Percentiles rank a stretch among this genome's conserved stretches.
Conservation (phyloP, 805 yeast species). For the Saturnispora sanitii region DNA sequence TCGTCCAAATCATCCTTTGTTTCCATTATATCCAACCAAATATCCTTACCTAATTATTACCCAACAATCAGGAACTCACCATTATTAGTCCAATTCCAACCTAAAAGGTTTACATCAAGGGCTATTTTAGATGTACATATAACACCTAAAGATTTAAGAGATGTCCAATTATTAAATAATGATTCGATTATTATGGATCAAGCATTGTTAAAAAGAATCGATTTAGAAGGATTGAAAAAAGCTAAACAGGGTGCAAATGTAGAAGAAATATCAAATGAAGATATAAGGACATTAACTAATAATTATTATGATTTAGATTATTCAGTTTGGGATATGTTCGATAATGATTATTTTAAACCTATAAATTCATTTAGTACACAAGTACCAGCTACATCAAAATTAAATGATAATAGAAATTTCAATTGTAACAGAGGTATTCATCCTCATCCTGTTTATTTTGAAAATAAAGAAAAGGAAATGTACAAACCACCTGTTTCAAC, state of each 20-base stretch:
- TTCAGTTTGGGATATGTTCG: conserved; percentile 14
- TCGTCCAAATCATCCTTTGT: conserved; percentile 26
- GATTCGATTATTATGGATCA: conserved; percentile 1
- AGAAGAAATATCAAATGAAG: not conserved
- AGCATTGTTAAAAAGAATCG: conserved; percentile 7
- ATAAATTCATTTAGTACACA: conserved; percentile 12
- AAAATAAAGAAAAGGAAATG: conserved; percentile 5
- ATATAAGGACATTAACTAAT: conserved; percentile 13
- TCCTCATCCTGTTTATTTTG: conserved; percentile 4
- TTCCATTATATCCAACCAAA: conserved; percentile 23
- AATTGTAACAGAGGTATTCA: conserved; percentile 1
- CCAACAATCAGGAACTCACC: conserved; percentile 61
- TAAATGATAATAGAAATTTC: not conserved
- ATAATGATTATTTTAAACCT: conserved; percentile 11
- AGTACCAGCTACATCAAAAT: conserved; percentile 8
- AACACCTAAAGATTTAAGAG: conserved; percentile 30
- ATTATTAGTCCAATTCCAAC: conserved; percentile 43
- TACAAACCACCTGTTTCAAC: conserved; percentile 43
- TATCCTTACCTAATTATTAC: conserved; percentile 53
- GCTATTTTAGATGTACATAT: conserved; percentile 40
- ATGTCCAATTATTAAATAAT: conserved; percentile 18
- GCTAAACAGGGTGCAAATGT: not conserved
- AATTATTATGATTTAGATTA: conserved; percentile 25
- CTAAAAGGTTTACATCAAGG: conserved; percentile 31
- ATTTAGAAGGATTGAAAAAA: conserved; percentile 4